These are phyloP conservation scores for Myxozyma vanderwaltii DNA, from an alignment of 805 yeast genomes.

Conservation along the genomic window DNA sequence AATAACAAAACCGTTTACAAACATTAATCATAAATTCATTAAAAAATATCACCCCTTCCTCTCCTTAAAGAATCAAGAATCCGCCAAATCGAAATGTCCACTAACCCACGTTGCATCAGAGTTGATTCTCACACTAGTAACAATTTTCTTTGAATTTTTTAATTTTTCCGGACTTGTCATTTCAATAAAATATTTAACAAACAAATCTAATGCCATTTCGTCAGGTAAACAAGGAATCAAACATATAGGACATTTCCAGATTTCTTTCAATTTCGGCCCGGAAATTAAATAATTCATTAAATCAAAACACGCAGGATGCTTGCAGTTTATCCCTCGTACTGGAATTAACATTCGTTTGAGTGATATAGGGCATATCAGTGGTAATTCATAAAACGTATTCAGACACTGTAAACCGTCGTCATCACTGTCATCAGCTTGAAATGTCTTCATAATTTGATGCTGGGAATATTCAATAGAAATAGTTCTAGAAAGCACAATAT, in stretches of 20 bases:
- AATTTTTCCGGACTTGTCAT: neutral
- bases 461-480: neutral
- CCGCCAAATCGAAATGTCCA: neutral
- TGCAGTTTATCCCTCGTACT: neutral
- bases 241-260: conserved; percentile 18
- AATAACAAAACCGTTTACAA: no score
- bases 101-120: neutral
- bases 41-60: no score
- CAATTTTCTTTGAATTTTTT: neutral
- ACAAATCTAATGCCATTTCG: conserved; percentile 40
- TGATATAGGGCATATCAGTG: conserved; percentile 7
- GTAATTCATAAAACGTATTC: neutral
- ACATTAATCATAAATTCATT: no score
- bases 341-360: conserved; percentile 7
- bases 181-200: conserved; percentile 4
- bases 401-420: conserved; percentile 12
- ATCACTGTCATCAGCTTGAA: neutral
- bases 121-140: neutral
- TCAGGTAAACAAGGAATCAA: neutral
- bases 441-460: neutral
- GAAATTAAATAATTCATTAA: neutral
- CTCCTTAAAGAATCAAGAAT: no score
- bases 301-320: conserved; percentile 12
- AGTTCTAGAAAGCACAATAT: neutral
- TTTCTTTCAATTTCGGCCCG: neutral